phyloP scores from a whole-genome alignment of 225 moss, liverwort and hornwort genomes.

The Pleurozium schreberi region DNA sequence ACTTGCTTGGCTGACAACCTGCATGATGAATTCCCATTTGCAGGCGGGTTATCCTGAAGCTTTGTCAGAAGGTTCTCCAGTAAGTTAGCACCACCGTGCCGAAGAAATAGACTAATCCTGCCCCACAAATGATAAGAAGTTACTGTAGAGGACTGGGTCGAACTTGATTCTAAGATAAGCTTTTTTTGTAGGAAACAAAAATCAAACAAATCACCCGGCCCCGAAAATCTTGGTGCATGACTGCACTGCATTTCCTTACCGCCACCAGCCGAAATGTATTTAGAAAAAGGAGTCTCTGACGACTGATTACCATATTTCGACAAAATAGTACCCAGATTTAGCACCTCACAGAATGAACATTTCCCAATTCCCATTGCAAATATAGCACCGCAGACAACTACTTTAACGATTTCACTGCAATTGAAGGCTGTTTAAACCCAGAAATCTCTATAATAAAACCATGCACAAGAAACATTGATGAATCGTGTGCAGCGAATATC shows the following conservation, averaged over 20 bases:
- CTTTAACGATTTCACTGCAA: background rate
- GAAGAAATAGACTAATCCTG: background rate
- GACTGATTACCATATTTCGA: background rate
- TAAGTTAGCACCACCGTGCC: background rate
- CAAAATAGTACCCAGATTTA: background rate
- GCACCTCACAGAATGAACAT: background rate
- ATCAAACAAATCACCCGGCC: background rate
- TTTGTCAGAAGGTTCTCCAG: background rate
- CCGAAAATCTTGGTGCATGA: background rate
- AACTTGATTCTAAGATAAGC: too few species aligned
- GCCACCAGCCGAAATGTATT: background rate
- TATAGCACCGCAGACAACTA: background rate
- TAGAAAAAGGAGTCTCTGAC: background rate
- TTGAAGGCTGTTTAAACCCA: background rate
- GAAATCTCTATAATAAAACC: background rate
- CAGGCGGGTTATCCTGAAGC: background rate
- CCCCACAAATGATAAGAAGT: background rate
- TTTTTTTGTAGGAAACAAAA: background rate
- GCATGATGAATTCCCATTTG: background rate
- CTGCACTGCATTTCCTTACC: background rate
- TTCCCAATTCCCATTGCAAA: background rate
- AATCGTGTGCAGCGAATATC: background rate
- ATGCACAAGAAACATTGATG: background rate
- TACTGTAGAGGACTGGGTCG: too few species aligned
- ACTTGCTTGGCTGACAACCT: background rate